phyloP scores from a whole-genome alignment of 306 rosid genomes.

The Echinosophora koreensis region DNA sequence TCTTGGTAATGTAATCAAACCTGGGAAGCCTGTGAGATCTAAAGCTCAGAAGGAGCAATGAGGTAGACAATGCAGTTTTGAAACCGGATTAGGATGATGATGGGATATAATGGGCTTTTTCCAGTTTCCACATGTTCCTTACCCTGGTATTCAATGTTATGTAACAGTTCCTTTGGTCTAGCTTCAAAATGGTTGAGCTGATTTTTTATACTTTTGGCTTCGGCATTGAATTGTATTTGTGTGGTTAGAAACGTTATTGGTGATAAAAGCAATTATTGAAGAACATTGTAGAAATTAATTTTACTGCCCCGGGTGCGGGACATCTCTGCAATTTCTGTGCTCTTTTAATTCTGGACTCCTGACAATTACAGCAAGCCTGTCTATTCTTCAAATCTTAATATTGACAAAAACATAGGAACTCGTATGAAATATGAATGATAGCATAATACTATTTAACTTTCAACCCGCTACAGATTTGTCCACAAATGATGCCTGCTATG shows the following conservation, averaged over 20 bases:
- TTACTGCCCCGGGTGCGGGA: neutral
- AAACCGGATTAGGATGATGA: constrained; percentile 45
- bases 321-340: constrained; percentile 34
- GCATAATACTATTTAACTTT: constrained; percentile 1
- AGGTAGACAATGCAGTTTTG: constrained; percentile 46
- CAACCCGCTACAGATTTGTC: neutral
- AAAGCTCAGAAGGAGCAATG: constrained; percentile 77
- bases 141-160: constrained; percentile 29
- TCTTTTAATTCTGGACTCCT: neutral
- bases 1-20: constrained; percentile 75
- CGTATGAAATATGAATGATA: neutral
- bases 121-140: constrained; percentile 39
- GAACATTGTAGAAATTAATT: constrained; percentile 29
- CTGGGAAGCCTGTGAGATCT: constrained; percentile 69
- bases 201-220: constrained; percentile 35
- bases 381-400: constrained; percentile 19
- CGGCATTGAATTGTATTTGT: constrained; percentile 46
- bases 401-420: constrained; percentile 9
- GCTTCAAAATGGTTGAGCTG: constrained; percentile 30
- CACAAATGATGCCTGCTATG: constrained; percentile 3
- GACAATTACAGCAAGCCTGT: neutral
- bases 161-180: constrained; percentile 45
- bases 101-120: constrained; percentile 40
- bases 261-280: constrained; percentile 38
- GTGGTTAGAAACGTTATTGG: constrained; percentile 30